phyloP scores from a whole-genome alignment of 768 basidiomycete species.

The Suillus hirtellus region DNA sequence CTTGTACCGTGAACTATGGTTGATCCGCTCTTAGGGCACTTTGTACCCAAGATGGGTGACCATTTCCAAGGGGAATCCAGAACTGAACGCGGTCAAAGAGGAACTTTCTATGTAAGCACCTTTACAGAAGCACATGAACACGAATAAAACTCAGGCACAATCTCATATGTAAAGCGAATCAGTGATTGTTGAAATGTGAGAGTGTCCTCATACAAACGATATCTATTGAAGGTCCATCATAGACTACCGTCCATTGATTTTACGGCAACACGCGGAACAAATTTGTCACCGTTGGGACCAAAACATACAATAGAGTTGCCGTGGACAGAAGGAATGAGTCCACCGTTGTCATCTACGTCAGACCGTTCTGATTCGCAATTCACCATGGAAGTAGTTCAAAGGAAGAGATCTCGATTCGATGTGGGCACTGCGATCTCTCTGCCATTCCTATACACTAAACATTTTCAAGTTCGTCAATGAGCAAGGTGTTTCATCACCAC shows the following conservation, averaged over 20 bases:
- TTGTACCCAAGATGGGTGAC: conserved; percentile 29
- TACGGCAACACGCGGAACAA: neutral
- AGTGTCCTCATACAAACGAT: neutral
- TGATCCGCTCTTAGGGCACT: conserved; percentile 18
- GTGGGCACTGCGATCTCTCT: neutral
- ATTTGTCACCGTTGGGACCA: neutral
- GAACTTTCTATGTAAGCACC: conserved; percentile 31
- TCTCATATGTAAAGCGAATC: neutral
- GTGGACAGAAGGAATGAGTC: neutral
- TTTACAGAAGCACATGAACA: neutral
- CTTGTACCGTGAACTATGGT: neutral
- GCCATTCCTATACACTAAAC: neutral
- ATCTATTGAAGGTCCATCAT: neutral
- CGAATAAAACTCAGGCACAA: neutral
- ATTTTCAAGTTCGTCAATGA: neutral
- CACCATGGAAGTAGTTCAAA: neutral
- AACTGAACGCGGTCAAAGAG: conserved; percentile 24
- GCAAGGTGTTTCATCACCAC: neutral
- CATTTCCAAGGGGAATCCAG: conserved; percentile 24
- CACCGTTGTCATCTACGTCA: neutral
- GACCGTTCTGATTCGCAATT: neutral
- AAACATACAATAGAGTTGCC: conserved; percentile 1
- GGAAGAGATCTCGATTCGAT: conserved; percentile 1
- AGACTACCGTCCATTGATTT: neutral
- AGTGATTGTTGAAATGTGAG: neutral